Evolutionary conservation across 768 basidiomycete genomes (phyloP).

Genomic region (Dentipellis sp.): DNA sequence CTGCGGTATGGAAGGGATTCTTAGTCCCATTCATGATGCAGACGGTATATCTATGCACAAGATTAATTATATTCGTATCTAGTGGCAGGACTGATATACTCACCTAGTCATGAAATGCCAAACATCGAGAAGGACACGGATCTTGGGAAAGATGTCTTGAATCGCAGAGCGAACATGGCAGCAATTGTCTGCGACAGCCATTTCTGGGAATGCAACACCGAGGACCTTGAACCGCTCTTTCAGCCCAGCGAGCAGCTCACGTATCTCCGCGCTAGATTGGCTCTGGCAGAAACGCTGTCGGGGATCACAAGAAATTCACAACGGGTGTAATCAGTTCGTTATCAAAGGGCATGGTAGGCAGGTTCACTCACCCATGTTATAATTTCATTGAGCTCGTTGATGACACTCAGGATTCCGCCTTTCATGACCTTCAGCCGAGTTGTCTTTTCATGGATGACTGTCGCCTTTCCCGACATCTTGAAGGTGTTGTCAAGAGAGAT

Average conservation of each 20-base stretch:
- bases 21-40: too few relatives aligned
- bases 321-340: too few relatives aligned
- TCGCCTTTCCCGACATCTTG: constrained; percentile 12
- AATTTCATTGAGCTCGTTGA: constrained; percentile 15
- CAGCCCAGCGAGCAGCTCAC: constrained; percentile 10
- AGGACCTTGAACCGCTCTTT: constrained; percentile 6
- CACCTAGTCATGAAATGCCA: constrained; percentile 17
- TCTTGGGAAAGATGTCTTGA: constrained; percentile 1
- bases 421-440: background rate
- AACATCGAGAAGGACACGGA: constrained; percentile 6
- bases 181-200: constrained; percentile 17
- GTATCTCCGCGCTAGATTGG: constrained; percentile 9
- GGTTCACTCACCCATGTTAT: constrained; percentile 12
- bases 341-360: too few relatives aligned
- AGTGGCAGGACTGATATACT: too few relatives aligned
- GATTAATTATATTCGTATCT: too few relatives aligned
- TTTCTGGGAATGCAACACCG: constrained; percentile 5
- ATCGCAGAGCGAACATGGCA: constrained; percentile 12
- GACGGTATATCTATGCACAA: too few relatives aligned
- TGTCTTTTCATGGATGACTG: background rate
- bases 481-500: constrained; percentile 14
- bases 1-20: too few relatives aligned
- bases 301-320: too few relatives aligned
- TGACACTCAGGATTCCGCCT: constrained; percentile 11
- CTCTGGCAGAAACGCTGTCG: constrained; percentile 15